Conservation (phyloP, 106 monocot genomes). For the Dendrobium nobile region DNA sequence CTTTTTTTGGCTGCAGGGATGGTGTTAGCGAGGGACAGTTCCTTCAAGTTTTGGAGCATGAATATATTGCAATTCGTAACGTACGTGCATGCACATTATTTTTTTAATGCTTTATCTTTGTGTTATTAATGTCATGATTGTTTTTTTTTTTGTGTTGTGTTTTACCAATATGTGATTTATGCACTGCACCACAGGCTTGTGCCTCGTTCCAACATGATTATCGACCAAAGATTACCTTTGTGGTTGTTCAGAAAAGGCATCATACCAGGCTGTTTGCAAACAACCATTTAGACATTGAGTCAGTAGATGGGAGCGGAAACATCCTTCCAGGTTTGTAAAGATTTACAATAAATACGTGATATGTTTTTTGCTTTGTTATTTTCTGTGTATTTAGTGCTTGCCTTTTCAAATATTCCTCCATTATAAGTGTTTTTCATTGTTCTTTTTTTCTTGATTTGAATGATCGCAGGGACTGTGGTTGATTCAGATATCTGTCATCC, state of each 20-base stretch:
- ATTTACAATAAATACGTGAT: neutral
- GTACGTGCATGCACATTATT: conserved; percentile 4
- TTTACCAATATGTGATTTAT: neutral
- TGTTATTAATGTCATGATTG: neutral
- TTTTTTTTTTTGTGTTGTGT: neutral
- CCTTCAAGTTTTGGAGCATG: conserved; percentile 28
- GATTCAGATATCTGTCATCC: conserved; percentile 65
- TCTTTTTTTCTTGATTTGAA: neutral
- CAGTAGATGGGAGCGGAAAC: conserved; percentile 59
- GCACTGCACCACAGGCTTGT: conserved; percentile 37
- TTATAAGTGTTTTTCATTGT: neutral
- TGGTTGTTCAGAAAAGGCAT: conserved; percentile 76
- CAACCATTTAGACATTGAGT: conserved; percentile 37
- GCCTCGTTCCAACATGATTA: conserved; percentile 55
- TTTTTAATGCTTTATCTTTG: neutral
- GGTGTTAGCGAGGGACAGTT: conserved; percentile 75
- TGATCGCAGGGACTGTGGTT: conserved; percentile 49
- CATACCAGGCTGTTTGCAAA: conserved; percentile 58
- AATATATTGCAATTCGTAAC: conserved; percentile 24
- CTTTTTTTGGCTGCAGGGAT: conserved; percentile 27
- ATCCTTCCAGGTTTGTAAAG: conserved; percentile 52
- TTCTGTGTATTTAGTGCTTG: neutral
- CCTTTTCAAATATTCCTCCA: neutral
- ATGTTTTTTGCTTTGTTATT: neutral
- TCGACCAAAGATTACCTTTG: conserved; percentile 64